Evolutionary conservation across 805 yeast genomes (phyloP).

Genomic region (Kodamaea restingae): DNA sequence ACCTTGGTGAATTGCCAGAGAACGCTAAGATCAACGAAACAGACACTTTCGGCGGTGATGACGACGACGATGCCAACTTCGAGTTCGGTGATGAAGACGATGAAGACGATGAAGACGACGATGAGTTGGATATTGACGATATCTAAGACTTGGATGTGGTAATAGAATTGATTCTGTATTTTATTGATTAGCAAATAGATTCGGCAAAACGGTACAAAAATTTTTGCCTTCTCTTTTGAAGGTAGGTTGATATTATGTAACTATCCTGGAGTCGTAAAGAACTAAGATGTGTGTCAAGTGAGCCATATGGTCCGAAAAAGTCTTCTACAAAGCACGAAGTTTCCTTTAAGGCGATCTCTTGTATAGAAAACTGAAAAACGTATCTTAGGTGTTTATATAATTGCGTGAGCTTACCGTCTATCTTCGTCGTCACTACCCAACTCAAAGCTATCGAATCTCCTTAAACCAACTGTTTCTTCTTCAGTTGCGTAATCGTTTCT

Average conservation of each 20-base stretch:
- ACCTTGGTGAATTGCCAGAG: conserved; percentile 96
- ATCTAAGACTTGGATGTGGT: conserved; percentile 44
- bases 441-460: conserved; percentile 62
- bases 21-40: conserved; percentile 96
- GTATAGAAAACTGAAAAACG: too few relatives aligned
- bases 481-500: conserved; percentile 37
- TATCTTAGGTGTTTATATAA: too few relatives aligned
- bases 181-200: conserved; percentile 1
- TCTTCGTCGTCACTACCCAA: conserved; percentile 40
- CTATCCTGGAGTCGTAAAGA: too few relatives aligned
- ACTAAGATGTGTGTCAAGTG: too few relatives aligned
- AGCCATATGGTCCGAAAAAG: too few relatives aligned
- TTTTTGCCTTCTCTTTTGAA: too few relatives aligned
- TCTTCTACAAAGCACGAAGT: too few relatives aligned
- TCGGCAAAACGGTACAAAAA: not conserved
- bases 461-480: conserved; percentile 49
- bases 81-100: conserved; percentile 94
- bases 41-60: conserved; percentile 93
- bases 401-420: not conserved
- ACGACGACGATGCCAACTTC: conserved; percentile 95
- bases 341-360: too few relatives aligned
- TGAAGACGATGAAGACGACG: conserved; percentile 65
- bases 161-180: conserved; percentile 8
- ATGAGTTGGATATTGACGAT: conserved; percentile 87
- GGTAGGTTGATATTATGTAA: too few relatives aligned